phyloP scores from a whole-genome alignment of 495 filamentous ascomycete species.

The Neurospora hispaniola region DNA sequence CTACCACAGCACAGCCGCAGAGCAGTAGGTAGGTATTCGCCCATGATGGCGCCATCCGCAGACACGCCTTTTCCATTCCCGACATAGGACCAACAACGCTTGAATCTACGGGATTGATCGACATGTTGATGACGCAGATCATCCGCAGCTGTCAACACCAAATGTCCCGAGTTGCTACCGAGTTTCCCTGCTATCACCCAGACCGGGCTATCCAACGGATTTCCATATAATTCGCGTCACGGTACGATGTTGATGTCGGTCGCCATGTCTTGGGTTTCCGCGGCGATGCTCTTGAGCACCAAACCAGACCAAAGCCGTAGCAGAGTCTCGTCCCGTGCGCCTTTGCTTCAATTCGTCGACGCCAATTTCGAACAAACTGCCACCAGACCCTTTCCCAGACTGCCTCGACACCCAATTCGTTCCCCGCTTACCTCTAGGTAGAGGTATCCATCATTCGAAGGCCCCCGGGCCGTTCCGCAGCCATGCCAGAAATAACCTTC shows the following conservation, averaged over 20 bases:
- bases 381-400: background rate
- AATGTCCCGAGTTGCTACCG: background rate
- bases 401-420: no score
- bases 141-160: background rate
- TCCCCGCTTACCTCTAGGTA: no score
- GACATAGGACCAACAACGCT: background rate
- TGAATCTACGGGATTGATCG: background rate
- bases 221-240: background rate
- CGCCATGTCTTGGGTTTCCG: background rate
- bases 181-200: background rate
- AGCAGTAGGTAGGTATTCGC: background rate
- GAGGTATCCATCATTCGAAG: background rate
- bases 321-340: background rate
- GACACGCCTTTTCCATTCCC: background rate
- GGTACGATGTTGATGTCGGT: background rate
- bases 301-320: no score
- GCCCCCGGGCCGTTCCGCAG: background rate
- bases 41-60: background rate
- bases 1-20: background rate
- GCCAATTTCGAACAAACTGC: background rate
- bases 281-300: background rate
- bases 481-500: background rate
- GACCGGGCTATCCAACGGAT: background rate
- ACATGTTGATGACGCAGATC: background rate
- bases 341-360: background rate